These are phyloP conservation scores for Mycena polygramma DNA, from an alignment of 768 basidiomycete species.

Conservation along the genomic window DNA sequence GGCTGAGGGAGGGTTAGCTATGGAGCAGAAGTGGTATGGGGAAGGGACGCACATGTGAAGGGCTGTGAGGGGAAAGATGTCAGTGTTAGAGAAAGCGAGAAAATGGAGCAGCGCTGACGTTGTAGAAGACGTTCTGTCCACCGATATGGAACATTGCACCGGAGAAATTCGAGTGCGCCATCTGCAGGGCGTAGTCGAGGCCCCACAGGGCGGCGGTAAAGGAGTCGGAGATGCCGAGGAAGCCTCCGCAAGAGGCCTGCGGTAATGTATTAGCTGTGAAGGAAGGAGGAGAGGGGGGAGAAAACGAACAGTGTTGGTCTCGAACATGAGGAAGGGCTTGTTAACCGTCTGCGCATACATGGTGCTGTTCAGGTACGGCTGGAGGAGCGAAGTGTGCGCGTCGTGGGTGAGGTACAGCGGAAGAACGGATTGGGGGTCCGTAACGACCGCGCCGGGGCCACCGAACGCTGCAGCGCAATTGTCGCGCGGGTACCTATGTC, in stretches of 20 bases:
- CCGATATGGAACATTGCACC: slow-evolving; percentile 57
- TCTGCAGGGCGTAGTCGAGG: slow-evolving; percentile 65
- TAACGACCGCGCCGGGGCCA: slow-evolving; percentile 20
- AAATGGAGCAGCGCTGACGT: slow-evolving; percentile 56
- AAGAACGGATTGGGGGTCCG: slow-evolving; percentile 54
- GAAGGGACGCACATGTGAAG: slow-evolving; percentile 34
- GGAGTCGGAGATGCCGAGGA: background rate
- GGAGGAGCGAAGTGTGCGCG: slow-evolving; percentile 48
- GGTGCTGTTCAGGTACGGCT: slow-evolving; percentile 53
- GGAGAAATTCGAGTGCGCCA: slow-evolving; percentile 63
- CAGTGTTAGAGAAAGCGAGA: background rate
- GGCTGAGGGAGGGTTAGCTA: slow-evolving; percentile 22
- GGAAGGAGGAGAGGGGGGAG: background rate
- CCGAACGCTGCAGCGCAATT: background rate
- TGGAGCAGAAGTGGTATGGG: too few relatives aligned
- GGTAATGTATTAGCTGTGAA: background rate
- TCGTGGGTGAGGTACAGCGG: slow-evolving; percentile 59
- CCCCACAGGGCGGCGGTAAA: slow-evolving; percentile 56
- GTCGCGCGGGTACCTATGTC: slow-evolving; percentile 46
- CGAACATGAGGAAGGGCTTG: slow-evolving; percentile 64
- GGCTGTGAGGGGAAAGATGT: background rate
- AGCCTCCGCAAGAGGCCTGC: too few relatives aligned
- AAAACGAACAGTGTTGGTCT: slow-evolving; percentile 50
- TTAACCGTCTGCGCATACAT: slow-evolving; percentile 46
- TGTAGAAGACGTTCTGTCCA: slow-evolving; percentile 68